Base-by-base conservation (phyloP, 2,329 filamentous ascomycete genomes). In the Arthrobotrys megalospora region DNA sequence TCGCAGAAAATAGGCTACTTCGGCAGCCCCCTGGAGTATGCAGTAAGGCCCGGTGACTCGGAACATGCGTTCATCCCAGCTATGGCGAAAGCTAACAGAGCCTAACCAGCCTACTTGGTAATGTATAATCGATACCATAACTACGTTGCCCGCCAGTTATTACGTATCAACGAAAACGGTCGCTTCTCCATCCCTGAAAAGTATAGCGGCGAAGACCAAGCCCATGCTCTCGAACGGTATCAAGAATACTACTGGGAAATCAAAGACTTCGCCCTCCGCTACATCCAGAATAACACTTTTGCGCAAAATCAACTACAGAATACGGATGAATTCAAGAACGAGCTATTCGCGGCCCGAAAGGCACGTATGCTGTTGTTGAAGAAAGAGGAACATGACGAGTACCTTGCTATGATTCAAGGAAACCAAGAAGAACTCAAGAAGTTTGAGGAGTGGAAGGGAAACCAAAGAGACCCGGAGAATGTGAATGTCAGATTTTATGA, bases 121-220 rank as follows among this genome's bases (percentile, higher is more conserved):
- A 88, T 92, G 85, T 93, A 91, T 86, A 89, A 86, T 80, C 87
- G 88, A 4, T 92, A 91, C 83, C 91, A 93, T 84, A 93, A 93
- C 82, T 89, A 91, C 69, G 88, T 90, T 3, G 90, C 87, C 1
- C 87, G 89, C 53, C 87, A 90, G 41, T 83, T 93, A 62, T 87
- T 89, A 3, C 84, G 85, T 32, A 92, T 93, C 83, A 92, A 93
- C 80, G 91, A 93, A 82, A 86, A 88, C 48, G 89, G 87, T 0
- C 88, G 90, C 12, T 93, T 91, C 82, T 85, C 85, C 0, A 85
- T 87, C 60, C 85, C 86, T 6, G 79, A 80, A 2, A 75, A 67
- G 67, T 80, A 69, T 28, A 68, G 75, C 36, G 82, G 83, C 7
- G 82, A 83, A 58, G 85, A 86, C 34, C 82, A 84, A n/a, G 82